Evolutionary conservation across 2,329 filamentous ascomycete genomes (phyloP), one percentile per base, ranked within the genome.

Genomic region (Fusarium acutatum): DNA sequence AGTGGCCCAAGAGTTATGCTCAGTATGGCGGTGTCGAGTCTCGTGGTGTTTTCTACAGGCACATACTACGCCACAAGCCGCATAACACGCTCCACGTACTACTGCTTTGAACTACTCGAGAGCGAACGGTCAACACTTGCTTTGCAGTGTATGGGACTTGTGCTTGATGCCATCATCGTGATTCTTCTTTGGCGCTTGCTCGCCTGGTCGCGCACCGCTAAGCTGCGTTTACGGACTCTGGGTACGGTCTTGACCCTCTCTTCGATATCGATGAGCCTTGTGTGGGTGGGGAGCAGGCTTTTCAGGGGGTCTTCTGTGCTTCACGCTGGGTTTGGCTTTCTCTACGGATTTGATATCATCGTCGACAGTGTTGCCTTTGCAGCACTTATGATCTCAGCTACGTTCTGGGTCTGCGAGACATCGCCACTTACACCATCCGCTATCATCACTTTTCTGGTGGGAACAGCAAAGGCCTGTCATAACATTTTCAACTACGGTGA

Each of bases 131-230:
- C 77, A 24, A 79, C 84, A 3, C 70, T 85, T 2, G 69, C 81
- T n/a, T 72, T 86, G 12, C 88, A 89, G 68, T 68, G 83, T 53
- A 24, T 82, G 4, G 85, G 86, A 1, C 76, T 89, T 24, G 65
- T 83, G 28, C 79, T 88, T 10, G 88, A 90, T 71, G 82, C 84
- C 12, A 63, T 79, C 43, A 84, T 88, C 58, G 75, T 86, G 26
- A 75, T 88, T n/a, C 77, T 88, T 15, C 67, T 83, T 6, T 89
- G 88, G 87, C 84, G 87, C 40, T 81, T 88, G 8, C 77, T 90
- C 10, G 83, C 84, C 18, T 88, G 87, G 86, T 81, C 85, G 2
- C 83, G 85, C 44, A 87, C 86, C 0, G 84, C 85, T 11, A 86
- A 83, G 69, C 78, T 80, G 37, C 84, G 86, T 7, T 77, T 89